Evolutionary conservation across 2,329 filamentous ascomycete genomes (phyloP), one percentile per base, ranked within the genome.

Genomic region (Bisporella sp.): DNA sequence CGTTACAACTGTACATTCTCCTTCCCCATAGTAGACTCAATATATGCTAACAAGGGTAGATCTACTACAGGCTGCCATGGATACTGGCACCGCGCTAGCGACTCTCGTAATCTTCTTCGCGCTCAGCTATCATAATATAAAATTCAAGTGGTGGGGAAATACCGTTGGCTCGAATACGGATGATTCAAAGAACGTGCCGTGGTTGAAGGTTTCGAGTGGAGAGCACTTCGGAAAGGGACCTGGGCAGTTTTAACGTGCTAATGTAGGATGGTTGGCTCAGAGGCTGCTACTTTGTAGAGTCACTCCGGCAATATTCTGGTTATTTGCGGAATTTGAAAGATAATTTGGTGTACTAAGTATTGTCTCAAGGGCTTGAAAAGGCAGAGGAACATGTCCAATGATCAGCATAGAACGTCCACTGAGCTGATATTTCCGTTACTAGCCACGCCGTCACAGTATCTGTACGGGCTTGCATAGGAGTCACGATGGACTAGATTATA

Each of bases 1-100:
- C 79, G 83, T 64, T 89, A 86, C 28, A 33, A 35, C 29, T 78
- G 86, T 62, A 73, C 35, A n/a, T 37, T 37, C 8, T 37, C 35
- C 8, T 37, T 71, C 30, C 13, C 5, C 29, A 29, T 37, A 12
- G 6, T 12, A 8, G 21, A 30, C 13, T 45, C 13, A 11, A 11
- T 43, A 12, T 11, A 35, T 41, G 12, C 33, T 46, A 31, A 41
- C 9, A 13, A 5, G 5, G 29, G 5, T n/a, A 50, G 43, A 89
- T 89, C 71, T 89, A 88, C 80, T 83, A 0, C 86, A 83, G 84
- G 0, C 84, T 0, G 85, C 80, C 1, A 70, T 89, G 32, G 85
- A 89, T 65, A 78, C 78, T 47, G 85, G 84, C 6, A 72, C 88
- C 6, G 79, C 82, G 6, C 65, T 89, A 12, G 78, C 75, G 32